Evolutionary conservation across 345 rosid species (phyloP).

Genomic region (Carallia pectinifolia): DNA sequence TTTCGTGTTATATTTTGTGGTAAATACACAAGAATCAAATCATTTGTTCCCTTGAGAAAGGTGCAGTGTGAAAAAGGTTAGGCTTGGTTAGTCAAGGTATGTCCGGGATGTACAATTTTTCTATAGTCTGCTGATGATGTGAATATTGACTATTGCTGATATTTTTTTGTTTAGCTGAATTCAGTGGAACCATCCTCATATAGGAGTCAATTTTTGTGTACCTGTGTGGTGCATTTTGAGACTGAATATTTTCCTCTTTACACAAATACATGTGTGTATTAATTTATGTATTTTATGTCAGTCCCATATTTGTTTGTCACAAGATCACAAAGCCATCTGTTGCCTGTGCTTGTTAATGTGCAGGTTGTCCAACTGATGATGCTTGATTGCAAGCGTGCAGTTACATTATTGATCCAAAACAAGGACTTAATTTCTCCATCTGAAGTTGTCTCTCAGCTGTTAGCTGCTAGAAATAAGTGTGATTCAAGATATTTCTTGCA

Average conservation of each 20-base stretch:
- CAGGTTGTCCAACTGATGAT: slow-evolving; percentile 92
- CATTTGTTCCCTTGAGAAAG: neutral
- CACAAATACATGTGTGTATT: too few species aligned
- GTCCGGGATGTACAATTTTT: neutral
- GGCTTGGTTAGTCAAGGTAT: too few species aligned
- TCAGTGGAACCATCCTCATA: too few species aligned
- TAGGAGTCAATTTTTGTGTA: too few species aligned
- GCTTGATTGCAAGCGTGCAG: slow-evolving; percentile 84
- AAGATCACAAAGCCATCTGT: neutral
- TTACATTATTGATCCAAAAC: slow-evolving; percentile 73
- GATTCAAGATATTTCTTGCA: slow-evolving; percentile 86
- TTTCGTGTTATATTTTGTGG: neutral
- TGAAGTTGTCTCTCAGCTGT: slow-evolving; percentile 75
- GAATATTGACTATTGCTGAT: neutral
- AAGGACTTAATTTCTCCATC: slow-evolving; percentile 76
- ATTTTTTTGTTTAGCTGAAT: too few species aligned
- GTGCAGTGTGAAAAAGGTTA: neutral
- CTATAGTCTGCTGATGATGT: neutral
- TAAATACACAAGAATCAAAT: neutral
- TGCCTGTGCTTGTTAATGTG: slow-evolving; percentile 21
- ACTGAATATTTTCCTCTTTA: too few species aligned
- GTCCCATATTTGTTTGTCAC: slow-evolving; percentile 8
- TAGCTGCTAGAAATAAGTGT: slow-evolving; percentile 57
- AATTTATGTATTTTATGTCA: too few species aligned
- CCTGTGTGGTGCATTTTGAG: too few species aligned